Percentiles rank a stretch among this genome's conserved stretches.
These are phyloP conservation scores for Claviceps africana DNA, from an alignment of 2,329 filamentous ascomycete species.

Conservation along the genomic window DNA sequence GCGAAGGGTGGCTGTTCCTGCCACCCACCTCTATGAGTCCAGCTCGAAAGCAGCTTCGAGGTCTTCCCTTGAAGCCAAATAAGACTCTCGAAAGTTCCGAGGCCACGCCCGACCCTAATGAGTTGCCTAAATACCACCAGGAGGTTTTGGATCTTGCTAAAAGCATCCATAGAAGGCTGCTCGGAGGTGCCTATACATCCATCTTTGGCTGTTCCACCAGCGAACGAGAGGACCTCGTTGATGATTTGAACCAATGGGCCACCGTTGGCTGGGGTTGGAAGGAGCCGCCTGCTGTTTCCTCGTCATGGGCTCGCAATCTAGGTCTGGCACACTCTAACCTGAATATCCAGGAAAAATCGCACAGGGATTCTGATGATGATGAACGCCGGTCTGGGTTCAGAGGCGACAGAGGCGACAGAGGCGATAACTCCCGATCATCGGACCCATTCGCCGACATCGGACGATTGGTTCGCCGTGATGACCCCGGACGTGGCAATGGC, in stretches of 20 bases:
- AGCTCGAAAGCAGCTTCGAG: constrained; percentile 36
- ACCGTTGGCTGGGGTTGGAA: constrained; percentile 36
- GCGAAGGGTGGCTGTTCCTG: constrained; percentile 56
- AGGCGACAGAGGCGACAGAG: constrained; percentile 4
- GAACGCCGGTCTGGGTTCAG: constrained; percentile 6
- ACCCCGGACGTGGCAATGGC: constrained; percentile 11
- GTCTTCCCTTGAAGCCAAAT: constrained; percentile 47
- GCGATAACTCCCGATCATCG: constrained; percentile 8
- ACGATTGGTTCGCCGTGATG: constrained; percentile 14
- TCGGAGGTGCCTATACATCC: constrained; percentile 37
- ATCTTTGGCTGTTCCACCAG: constrained; percentile 37
- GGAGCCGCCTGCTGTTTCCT: constrained; percentile 27
- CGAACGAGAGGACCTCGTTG: constrained; percentile 26
- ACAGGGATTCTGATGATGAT: constrained; percentile 7
- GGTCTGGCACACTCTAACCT: constrained; percentile 21
- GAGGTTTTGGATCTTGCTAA: constrained; percentile 29
- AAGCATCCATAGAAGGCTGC: constrained; percentile 19
- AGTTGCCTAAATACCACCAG: constrained; percentile 31
- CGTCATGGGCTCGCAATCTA: constrained; percentile 16
- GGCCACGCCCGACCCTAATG: constrained; percentile 35
- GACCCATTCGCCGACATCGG: constrained; percentile 17
- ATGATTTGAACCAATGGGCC: constrained; percentile 40
- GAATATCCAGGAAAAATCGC: constrained; percentile 15
- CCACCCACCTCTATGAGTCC: constrained; percentile 36
- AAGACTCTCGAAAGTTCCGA: constrained; percentile 34